phyloP scores from a whole-genome alignment of 306 rosid genomes.

The Rubus parviflorus region DNA sequence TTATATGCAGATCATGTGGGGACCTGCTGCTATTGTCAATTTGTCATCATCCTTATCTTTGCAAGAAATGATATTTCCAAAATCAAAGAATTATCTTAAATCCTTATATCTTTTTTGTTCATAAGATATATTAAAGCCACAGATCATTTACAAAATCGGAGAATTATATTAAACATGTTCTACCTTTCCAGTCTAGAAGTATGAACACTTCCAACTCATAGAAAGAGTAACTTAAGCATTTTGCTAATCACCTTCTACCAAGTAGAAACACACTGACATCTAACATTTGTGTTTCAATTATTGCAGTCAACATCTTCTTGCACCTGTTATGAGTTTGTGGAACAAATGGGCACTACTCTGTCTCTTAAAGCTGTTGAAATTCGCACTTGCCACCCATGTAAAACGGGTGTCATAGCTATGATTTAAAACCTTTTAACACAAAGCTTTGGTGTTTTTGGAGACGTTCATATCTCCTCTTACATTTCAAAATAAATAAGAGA shows the following conservation, averaged over 20 bases:
- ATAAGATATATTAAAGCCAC: neutral
- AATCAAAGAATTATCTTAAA: slow-evolving; percentile 7
- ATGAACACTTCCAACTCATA: neutral
- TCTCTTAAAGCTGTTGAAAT: neutral
- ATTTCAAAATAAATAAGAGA: neutral
- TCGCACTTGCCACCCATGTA: slow-evolving; percentile 1
- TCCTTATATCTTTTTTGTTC: neutral
- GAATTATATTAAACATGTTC: neutral
- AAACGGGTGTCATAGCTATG: neutral
- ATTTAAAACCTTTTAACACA: neutral
- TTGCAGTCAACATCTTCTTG: slow-evolving; percentile 4
- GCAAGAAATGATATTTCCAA: slow-evolving; percentile 16
- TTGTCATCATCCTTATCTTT: slow-evolving; percentile 9
- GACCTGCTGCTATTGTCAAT: slow-evolving; percentile 18
- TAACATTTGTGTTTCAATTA: slow-evolving; percentile 5
- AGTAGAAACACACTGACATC: neutral
- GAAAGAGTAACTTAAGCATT: neutral
- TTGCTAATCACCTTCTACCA: neutral
- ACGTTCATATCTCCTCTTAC: neutral
- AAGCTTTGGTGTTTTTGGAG: neutral
- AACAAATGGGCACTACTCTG: neutral
- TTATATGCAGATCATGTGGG: slow-evolving; percentile 22
- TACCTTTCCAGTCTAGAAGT: slow-evolving; percentile 1
- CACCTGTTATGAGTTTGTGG: slow-evolving; percentile 11
- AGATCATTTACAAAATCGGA: neutral